Percentiles rank a stretch among this genome's conserved stretches.
Evolutionary conservation across 208 protist species (phyloP).

Genomic region (Crithidia brevicula): DNA sequence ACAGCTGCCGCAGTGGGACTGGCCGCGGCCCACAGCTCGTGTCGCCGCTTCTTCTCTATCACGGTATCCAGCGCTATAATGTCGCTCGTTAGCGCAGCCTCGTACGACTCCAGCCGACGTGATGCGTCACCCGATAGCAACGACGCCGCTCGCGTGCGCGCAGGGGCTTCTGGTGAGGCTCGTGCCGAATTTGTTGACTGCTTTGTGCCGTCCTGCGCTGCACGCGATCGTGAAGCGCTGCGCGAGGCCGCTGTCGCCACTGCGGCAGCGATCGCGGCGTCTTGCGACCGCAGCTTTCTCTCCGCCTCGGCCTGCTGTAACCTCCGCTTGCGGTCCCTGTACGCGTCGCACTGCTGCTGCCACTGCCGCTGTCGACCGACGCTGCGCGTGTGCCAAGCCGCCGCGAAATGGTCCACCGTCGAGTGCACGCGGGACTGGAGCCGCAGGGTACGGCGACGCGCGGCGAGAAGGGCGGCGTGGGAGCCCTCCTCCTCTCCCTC

Average conservation of each 20-base stretch:
- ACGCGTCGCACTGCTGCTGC: slow-evolving; percentile 14
- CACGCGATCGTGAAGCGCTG: neutral
- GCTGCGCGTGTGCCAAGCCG: slow-evolving; percentile 11
- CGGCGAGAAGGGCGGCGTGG: slow-evolving; percentile 8
- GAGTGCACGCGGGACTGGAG: slow-evolving; percentile 20
- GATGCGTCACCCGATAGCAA: neutral
- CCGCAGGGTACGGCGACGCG: slow-evolving; percentile 19
- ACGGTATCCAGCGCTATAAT: slow-evolving; percentile 20
- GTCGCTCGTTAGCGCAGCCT: slow-evolving; percentile 18
- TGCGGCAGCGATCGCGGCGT: slow-evolving; percentile 10
- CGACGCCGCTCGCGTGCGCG: too few relatives aligned
- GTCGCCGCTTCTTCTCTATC: slow-evolving; percentile 31
- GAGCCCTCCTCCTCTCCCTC: neutral
- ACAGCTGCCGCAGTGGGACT: slow-evolving; percentile 19
- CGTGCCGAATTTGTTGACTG: neutral
- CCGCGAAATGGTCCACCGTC: slow-evolving; percentile 25
- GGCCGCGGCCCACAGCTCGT: slow-evolving; percentile 19
- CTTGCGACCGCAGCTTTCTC: slow-evolving; percentile 13
- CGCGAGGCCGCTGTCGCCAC: slow-evolving; percentile 23
- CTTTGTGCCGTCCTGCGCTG: neutral
- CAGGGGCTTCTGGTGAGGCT: neutral
- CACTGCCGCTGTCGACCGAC: slow-evolving; percentile 4
- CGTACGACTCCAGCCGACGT: slow-evolving; percentile 22
- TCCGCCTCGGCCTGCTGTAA: slow-evolving; percentile 1
- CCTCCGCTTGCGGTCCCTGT: neutral